Evolutionary conservation across 2,329 filamentous ascomycete genomes (phyloP), one percentile per base, ranked within the genome.

Genomic region (Ophiostoma piceae): DNA sequence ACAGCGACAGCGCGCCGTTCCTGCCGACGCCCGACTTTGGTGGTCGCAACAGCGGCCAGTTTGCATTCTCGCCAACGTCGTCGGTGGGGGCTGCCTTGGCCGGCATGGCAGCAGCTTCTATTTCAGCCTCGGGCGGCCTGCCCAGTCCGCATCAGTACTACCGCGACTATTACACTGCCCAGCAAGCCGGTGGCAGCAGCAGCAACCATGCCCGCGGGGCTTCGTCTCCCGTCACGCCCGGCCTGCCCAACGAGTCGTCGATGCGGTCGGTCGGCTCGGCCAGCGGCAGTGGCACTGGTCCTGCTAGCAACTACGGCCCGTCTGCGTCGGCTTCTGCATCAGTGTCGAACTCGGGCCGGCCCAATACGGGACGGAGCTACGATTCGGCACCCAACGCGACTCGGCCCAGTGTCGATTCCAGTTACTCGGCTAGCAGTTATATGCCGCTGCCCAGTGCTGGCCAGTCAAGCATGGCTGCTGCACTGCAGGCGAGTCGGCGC

Each of bases 21-120:
- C 77, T 90, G 19, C 89, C 89, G 0, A 84, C 88, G 2, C 86
- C 87, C 2, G 90, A 92, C 70, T 90, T 90, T 76, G 81, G 82
- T 68, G 85, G 85, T 73, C 87, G 88, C 68, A 82, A 87, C 74
- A 92, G 88, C 76, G 89, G 87, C 37, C 87, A 89, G 68, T 88
- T 92, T 74, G 84, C 84, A 54, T 82, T 87, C 69, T 88, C 88
- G 12, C 85, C 9, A 82, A 83, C 67, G 76, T 60, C 8, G 9
- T 51, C 71, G 2, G 67, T 69, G 2, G 14, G 62, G 14, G 57
- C 57, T 14, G n/a, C 71, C 5, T 35, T 51, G 29, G n/a, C 51
- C 0, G 47, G 51, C 1, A 41, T 39, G 3, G n/a, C 16, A 1
- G 51, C 68, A 74, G 64, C 71, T 1, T 39, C 69, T 1, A 67